phyloP scores from a whole-genome alignment of 768 basidiomycete genomes.

The Mycena rosella region DNA sequence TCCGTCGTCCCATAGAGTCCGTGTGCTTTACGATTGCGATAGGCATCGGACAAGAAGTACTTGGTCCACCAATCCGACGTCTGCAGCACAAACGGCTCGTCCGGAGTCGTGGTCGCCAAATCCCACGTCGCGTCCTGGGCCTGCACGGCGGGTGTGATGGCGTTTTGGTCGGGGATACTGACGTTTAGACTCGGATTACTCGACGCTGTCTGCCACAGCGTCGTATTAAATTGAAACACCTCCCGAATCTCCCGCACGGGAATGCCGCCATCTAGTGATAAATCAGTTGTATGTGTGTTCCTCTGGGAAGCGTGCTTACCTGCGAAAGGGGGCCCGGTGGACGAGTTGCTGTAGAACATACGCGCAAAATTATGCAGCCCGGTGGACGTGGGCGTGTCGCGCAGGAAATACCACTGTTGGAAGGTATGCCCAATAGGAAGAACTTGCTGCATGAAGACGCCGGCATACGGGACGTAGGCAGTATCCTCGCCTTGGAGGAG shows the following conservation, averaged over 20 bases:
- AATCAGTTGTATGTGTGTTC: not conserved
- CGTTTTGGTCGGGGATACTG: conserved; percentile 20
- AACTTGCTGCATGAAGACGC: conserved; percentile 24
- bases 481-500: conserved; percentile 21
- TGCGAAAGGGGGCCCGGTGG: conserved; percentile 17
- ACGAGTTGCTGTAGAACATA: conserved; percentile 20
- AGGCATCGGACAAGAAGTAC: conserved; percentile 21
- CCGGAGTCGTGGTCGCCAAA: conserved; percentile 17
- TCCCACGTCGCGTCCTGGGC: conserved; percentile 29
- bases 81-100: conserved; percentile 28
- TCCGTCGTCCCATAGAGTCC: conserved; percentile 22
- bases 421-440: conserved; percentile 27
- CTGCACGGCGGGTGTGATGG: conserved; percentile 20
- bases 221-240: conserved; percentile 27
- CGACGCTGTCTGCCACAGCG: conserved; percentile 27
- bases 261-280: not conserved
- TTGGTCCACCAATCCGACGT: conserved; percentile 31
- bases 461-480: not conserved
- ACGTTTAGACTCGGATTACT: conserved; percentile 16
- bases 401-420: conserved; percentile 29
- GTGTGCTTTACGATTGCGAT: conserved; percentile 19
- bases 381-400: conserved; percentile 17
- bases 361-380: conserved; percentile 28
- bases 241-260: not conserved
- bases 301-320: not conserved